Evolutionary conservation across 352 stramenopile genomes (phyloP), one percentile per base, ranked within the genome.

Genomic region (Globisporangium irregulare): DNA sequence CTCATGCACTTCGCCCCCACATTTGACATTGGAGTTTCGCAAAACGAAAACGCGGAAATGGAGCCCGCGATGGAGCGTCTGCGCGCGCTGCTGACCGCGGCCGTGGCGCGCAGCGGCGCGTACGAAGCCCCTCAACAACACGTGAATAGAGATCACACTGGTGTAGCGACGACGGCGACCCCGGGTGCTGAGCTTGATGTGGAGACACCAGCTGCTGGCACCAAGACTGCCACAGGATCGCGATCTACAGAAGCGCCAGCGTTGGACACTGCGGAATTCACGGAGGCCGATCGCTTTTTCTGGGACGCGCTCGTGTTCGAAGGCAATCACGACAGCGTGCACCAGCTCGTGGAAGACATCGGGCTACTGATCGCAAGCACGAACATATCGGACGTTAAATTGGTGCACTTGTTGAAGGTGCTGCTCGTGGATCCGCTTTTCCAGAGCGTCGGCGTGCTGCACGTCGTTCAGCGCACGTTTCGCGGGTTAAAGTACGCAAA

Each of bases 401-500:
- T 83, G 1, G 68, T 87, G 38, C 58, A 59, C 51, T 20, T 86
- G 25, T 51, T 89, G 43, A 74, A 67, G 3, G 66, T 81, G 27
- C 29, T 86, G 57, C 62, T 89, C 1, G 10, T 77, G 57, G 70
- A 86, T 51, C 66, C 62, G 58, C 62, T 72, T 14, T 70, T 90
- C 27, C 56, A 81, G 48, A 73, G 70, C 46, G 32, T 58, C 1
- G 82, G 84, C 20, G 65, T 93, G 32, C 59, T 92, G 61, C 80
- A 73, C 20, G 65, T 96, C 57, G 82, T 80, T 20, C 78, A 82
- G 29, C 61, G 77, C 65, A 86, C 72, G 38, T 88, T 94, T 63
- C 65, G 82, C 15, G 77, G 84, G 9, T 73, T 96, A 36, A 93
- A 94, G 67, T 34, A 88, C 29, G 73, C 84, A 34, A 94, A 95